Conservation (phyloP, 805 yeast genomes). For the Candida sonorensis region DNA sequence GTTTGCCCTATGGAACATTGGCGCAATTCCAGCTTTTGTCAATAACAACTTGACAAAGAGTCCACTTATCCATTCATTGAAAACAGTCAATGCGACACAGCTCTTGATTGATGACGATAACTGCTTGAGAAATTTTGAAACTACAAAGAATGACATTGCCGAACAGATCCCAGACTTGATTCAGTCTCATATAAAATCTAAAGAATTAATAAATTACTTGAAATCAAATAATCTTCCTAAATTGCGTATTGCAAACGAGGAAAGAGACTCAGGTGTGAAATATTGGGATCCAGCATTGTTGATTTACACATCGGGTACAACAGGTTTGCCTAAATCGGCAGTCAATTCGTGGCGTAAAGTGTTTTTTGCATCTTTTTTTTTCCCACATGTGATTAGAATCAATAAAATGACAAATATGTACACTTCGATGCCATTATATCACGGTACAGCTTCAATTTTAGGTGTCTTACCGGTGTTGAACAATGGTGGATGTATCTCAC, state of each 20-base stretch:
- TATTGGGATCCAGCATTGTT: constrained; percentile 62
- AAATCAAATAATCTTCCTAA: constrained; percentile 31
- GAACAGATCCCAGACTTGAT: constrained; percentile 25
- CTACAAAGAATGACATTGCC: constrained; percentile 33
- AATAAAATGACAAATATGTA: constrained; percentile 51
- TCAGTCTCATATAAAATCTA: constrained; percentile 8
- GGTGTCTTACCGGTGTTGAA: constrained; percentile 61
- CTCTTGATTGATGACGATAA: constrained; percentile 74
- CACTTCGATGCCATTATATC: constrained; percentile 94
- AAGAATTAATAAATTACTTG: too few species aligned
- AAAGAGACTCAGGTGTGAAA: constrained; percentile 51
- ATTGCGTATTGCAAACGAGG: constrained; percentile 47
- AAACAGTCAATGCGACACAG: constrained; percentile 54
- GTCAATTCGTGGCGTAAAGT: constrained; percentile 88
- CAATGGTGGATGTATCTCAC: constrained; percentile 68
- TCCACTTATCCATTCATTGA: constrained; percentile 75
- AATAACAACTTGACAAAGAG: constrained; percentile 72
- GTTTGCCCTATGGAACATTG: constrained; percentile 87
- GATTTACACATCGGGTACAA: constrained; percentile 90
- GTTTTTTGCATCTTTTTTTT: constrained; percentile 60
- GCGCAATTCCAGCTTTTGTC: constrained; percentile 82
- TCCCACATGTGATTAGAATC: constrained; percentile 63
- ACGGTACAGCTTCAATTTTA: constrained; percentile 85
- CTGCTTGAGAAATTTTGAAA: constrained; percentile 35
- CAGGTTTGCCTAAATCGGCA: constrained; percentile 92